These are phyloP conservation scores for Cutaneotrichosporon sp. DNA, from an alignment of 1,284 basidiomycete species.

Conservation along the genomic window DNA sequence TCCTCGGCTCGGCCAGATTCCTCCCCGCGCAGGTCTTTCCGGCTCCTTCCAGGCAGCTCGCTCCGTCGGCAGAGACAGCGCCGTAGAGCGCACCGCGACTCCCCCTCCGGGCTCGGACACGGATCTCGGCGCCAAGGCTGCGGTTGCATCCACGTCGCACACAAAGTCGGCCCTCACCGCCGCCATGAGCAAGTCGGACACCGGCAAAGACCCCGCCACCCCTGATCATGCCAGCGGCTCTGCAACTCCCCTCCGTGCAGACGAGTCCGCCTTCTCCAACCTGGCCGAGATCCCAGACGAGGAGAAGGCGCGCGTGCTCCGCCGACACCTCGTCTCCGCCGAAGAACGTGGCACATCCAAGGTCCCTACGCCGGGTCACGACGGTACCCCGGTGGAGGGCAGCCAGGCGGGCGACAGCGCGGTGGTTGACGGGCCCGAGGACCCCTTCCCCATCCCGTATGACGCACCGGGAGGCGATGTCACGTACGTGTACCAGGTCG, in stretches of 20 bases:
- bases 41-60: slow-evolving; percentile 12
- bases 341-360: slow-evolving; percentile 60
- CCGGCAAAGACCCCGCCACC: not conserved
- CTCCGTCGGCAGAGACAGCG: not conserved
- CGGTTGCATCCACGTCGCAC: not conserved
- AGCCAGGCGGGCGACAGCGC: slow-evolving; percentile 24
- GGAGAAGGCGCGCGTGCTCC: slow-evolving; percentile 77
- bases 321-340: slow-evolving; percentile 74
- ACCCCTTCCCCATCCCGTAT: slow-evolving; percentile 81
- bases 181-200: not conserved
- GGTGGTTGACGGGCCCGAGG: slow-evolving; percentile 37
- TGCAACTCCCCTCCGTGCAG: slow-evolving; percentile 20
- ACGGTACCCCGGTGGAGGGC: slow-evolving; percentile 5
- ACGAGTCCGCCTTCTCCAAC: slow-evolving; percentile 41
- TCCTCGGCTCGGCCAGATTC: slow-evolving; percentile 21
- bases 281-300: slow-evolving; percentile 60
- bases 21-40: slow-evolving; percentile 2
- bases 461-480: slow-evolving; percentile 82
- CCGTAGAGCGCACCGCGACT: not conserved
- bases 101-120: slow-evolving; percentile 6
- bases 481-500: slow-evolving; percentile 64
- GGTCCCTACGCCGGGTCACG: slow-evolving; percentile 13
- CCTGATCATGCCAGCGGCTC: not conserved
- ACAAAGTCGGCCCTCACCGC: slow-evolving; percentile 19
- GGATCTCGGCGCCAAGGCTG: slow-evolving; percentile 15